These are phyloP conservation scores for Avena atlantica DNA, from an alignment of 176 grass and related monocot genomes.

Conservation along the genomic window DNA sequence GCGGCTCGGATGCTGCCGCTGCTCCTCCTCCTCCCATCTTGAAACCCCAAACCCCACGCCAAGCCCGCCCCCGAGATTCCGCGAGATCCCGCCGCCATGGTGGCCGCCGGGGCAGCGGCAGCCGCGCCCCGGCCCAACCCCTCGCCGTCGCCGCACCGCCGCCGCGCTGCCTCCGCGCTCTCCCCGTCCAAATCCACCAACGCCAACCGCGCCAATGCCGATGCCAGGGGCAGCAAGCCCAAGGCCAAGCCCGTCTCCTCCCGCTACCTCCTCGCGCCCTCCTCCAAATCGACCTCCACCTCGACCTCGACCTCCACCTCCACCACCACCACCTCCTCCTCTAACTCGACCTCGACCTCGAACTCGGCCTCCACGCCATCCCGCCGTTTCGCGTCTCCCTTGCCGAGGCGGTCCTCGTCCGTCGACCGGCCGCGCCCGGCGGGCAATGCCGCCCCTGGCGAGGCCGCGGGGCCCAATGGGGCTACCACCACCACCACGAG, in stretches of 20 bases:
- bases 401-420: conserved; percentile 71
- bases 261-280: conserved; percentile 58
- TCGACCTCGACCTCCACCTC: conserved; percentile 52
- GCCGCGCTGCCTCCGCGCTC: conserved; percentile 58
- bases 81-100: conserved; percentile 73
- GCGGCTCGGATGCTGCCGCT: conserved; percentile 6
- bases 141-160: conserved; percentile 61
- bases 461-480: conserved; percentile 36
- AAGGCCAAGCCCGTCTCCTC: conserved; percentile 52
- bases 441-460: conserved; percentile 30
- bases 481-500: conserved; percentile 70
- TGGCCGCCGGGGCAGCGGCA: conserved; percentile 62
- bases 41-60: conserved; percentile 46
- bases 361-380: conserved; percentile 53
- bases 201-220: conserved; percentile 44
- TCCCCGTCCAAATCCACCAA: conserved; percentile 59
- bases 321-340: conserved; percentile 53
- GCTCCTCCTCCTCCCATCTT: conserved; percentile 22
- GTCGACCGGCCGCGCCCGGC: conserved; percentile 59
- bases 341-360: conserved; percentile 61
- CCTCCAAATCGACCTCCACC: conserved; percentile 58
- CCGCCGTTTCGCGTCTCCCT: conserved; percentile 67
- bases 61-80: conserved; percentile 40
- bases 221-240: conserved; percentile 43
- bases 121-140: conserved; percentile 49